Conservation (phyloP, 2,329 filamentous ascomycete genomes). For the Cryphonectria naterciae region DNA sequence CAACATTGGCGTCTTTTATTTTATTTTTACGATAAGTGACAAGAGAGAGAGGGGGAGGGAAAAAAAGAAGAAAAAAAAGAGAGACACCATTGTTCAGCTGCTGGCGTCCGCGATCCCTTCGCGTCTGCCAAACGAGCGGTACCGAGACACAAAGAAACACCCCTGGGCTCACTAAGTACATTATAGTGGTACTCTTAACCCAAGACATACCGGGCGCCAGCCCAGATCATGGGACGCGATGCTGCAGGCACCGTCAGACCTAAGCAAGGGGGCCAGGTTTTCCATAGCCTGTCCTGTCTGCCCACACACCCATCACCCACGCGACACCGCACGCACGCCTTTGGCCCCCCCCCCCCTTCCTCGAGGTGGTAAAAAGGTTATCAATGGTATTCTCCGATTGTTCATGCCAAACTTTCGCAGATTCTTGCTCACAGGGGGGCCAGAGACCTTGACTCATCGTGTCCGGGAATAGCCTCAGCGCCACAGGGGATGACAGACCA, state of each 20-base stretch:
- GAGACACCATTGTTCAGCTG: not conserved
- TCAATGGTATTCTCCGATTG: not conserved
- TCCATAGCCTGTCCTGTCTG: not conserved
- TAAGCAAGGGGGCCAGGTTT: not conserved
- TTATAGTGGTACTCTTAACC: not conserved
- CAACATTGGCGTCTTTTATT: not conserved
- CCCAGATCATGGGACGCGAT: conserved; percentile 8
- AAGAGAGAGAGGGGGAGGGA: not conserved
- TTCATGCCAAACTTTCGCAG: not conserved
- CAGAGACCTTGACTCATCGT: conserved; percentile 10
- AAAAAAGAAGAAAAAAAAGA: not conserved
- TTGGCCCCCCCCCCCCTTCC: not conserved
- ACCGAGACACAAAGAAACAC: conserved; percentile 3
- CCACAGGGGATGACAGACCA: conserved; percentile 12
- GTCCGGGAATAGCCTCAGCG: conserved; percentile 18
- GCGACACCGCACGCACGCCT: not conserved
- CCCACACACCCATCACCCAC: not conserved
- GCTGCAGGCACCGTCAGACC: conserved; percentile 9
- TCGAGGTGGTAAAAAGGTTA: not conserved
- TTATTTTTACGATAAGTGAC: conserved; percentile 5
- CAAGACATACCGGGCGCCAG: not conserved
- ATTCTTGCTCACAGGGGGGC: not conserved
- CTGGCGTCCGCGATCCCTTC: not conserved
- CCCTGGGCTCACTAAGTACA: not conserved
- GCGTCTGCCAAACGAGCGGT: not conserved